Evolutionary conservation across 176 grass and related monocot genomes (phyloP).

Genomic region (Hsuehochloa calcarea): DNA sequence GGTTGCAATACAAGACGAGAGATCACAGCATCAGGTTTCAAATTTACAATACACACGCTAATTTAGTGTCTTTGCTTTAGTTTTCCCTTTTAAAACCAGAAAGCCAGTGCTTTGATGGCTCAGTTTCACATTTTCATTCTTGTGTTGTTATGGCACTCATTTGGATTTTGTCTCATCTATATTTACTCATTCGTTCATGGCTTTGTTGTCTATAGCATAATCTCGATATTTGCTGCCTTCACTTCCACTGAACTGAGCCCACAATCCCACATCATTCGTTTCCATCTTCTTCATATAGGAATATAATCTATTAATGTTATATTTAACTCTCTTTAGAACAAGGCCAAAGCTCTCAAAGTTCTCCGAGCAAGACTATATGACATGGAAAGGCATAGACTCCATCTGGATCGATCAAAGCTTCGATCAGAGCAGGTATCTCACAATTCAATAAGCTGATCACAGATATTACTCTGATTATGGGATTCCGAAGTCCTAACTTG

Average conservation of each 20-base stretch:
- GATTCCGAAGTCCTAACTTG: not conserved
- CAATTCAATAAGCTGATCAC: not conserved
- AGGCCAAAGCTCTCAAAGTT: constrained; percentile 93
- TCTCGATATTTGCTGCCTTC: not conserved
- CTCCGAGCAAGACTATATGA: constrained; percentile 81
- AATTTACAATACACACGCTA: not conserved
- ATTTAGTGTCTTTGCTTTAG: not conserved
- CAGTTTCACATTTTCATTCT: not conserved
- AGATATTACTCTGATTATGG: not conserved
- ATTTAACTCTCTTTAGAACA: constrained; percentile 54
- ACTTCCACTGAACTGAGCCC: not conserved
- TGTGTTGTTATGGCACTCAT: not conserved
- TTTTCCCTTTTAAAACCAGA: not conserved
- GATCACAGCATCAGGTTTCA: constrained; percentile 87
- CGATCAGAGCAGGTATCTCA: constrained; percentile 62
- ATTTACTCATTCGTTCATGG: not conserved
- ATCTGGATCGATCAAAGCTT: constrained; percentile 80
- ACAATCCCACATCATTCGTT: not conserved
- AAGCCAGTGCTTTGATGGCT: not conserved
- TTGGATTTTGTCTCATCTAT: constrained; percentile 9
- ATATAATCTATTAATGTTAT: not conserved
- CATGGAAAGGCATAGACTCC: constrained; percentile 75
- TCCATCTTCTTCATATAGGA: not conserved
- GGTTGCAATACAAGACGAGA: constrained; percentile 98
- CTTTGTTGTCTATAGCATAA: constrained; percentile 4